Evolutionary conservation across 2,329 filamentous ascomycete genomes (phyloP).

Genomic region (Geosmithia morbida): DNA sequence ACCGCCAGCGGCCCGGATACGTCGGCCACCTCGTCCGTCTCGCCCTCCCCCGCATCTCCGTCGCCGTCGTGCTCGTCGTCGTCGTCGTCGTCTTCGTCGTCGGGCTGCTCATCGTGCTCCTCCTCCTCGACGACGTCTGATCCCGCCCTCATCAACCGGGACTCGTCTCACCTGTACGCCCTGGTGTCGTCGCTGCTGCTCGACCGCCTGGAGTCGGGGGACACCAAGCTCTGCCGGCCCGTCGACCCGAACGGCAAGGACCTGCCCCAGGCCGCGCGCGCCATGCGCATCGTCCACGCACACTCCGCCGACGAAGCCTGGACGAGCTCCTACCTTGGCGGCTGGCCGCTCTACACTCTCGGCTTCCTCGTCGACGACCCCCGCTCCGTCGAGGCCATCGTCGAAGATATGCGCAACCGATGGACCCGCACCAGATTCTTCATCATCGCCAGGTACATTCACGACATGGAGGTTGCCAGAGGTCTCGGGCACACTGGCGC

Average conservation of each 20-base stretch:
- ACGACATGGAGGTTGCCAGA: background rate
- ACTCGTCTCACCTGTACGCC: background rate
- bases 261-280: background rate
- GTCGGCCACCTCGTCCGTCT: background rate
- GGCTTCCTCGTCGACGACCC: constrained; percentile 4
- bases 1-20: too few relatives aligned
- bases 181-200: background rate
- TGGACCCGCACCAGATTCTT: background rate
- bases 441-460: background rate
- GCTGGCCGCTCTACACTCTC: constrained; percentile 10
- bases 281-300: constrained; percentile 4
- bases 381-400: background rate
- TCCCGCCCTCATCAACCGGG: background rate
- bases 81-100: too few relatives aligned
- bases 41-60: too few relatives aligned
- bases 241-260: background rate
- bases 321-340: constrained; percentile 11
- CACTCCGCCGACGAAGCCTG: constrained; percentile 5
- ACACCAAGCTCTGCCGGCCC: background rate
- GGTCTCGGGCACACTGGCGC: background rate
- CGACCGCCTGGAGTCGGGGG: background rate
- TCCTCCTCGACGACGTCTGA: background rate
- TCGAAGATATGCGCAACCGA: background rate
- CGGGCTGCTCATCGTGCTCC: background rate
- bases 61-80: too few relatives aligned